A percentile compares a stretch with the other conserved stretches of the same genome.
Evolutionary conservation across 192 early-diverging fungal genomes (phyloP).

Genomic region (Coemansia reversa): DNA sequence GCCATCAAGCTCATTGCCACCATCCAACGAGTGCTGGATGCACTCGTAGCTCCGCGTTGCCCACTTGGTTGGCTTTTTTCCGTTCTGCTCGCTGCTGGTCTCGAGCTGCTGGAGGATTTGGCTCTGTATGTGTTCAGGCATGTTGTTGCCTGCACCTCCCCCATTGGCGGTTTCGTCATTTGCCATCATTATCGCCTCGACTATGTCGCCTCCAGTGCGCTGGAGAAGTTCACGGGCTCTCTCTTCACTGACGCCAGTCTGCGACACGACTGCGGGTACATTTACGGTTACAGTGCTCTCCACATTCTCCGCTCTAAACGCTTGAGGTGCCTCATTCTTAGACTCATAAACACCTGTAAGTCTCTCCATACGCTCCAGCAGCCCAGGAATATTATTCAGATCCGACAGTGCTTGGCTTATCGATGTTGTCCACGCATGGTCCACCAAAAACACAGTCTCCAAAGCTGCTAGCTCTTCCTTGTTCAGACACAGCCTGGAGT

Average conservation of each 20-base stretch:
- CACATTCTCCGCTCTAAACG: conserved; percentile 32
- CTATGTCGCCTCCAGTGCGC: conserved; percentile 56
- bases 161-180: conserved; percentile 7
- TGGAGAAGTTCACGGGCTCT: conserved; percentile 59
- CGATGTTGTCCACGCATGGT: conserved; percentile 74
- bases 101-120: conserved; percentile 43
- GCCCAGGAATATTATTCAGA: conserved; percentile 54
- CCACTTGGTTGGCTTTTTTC: conserved; percentile 22
- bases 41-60: conserved; percentile 40
- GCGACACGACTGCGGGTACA: conserved; percentile 59
- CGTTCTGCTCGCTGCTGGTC: conserved; percentile 6
- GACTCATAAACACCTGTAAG: conserved; percentile 61
- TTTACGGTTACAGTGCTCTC: conserved; percentile 33
- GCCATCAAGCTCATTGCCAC: conserved; percentile 23
- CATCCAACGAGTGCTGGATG: conserved; percentile 34
- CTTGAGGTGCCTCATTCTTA: conserved; percentile 28
- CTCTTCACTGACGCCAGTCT: conserved; percentile 58
- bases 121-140: conserved; percentile 19
- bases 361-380: conserved; percentile 63
- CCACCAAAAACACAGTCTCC: conserved; percentile 67
- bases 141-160: background rate
- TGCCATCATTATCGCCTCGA: conserved; percentile 64
- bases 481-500: conserved; percentile 28
- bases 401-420: conserved; percentile 56
- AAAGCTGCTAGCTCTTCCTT: conserved; percentile 26